Percentiles rank a stretch among this genome's conserved stretches.
Conservation (phyloP, 2,329 filamentous ascomycete genomes). For the Neonectria coccinea region DNA sequence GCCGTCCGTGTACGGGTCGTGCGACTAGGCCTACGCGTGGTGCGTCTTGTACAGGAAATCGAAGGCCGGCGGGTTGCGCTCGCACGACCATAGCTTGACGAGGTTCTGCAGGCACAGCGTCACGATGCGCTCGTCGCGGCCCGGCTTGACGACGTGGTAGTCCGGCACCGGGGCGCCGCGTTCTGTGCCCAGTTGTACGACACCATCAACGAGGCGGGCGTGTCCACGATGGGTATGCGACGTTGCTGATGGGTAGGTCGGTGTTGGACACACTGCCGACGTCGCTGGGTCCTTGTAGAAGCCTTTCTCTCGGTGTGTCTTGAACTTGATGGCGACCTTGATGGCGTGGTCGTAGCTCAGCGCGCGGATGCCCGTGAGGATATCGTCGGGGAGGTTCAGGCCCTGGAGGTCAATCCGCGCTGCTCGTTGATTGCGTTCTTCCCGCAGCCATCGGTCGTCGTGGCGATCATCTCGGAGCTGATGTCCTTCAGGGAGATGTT, state of each 20-base stretch:
- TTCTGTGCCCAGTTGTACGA: conserved; percentile 39
- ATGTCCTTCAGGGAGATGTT: conserved; percentile 1
- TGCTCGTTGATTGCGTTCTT: background rate
- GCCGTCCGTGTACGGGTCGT: conserved; percentile 49
- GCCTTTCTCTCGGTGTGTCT: conserved; percentile 30
- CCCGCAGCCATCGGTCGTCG: background rate
- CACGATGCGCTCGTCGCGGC: conserved; percentile 18
- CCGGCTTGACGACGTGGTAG: conserved; percentile 8
- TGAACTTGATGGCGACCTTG: conserved; percentile 37
- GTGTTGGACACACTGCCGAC: conserved; percentile 24
- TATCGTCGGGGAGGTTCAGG: background rate
- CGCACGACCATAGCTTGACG: conserved; percentile 19
- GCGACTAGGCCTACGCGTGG: conserved; percentile 54
- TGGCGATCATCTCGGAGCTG: conserved; percentile 13
- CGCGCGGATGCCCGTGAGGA: conserved; percentile 24
- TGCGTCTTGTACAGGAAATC: conserved; percentile 37
- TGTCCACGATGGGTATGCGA: conserved; percentile 32
- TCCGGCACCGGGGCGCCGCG: conserved; percentile 28
- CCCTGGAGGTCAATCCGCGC: conserved; percentile 29
- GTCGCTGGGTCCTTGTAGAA: conserved; percentile 10
- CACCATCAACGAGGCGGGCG: conserved; percentile 23
- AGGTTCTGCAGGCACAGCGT: conserved; percentile 32
- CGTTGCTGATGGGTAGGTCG: conserved; percentile 15
- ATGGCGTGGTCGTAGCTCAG: conserved; percentile 30
- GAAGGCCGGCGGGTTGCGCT: background rate